Conservation (phyloP, 2,329 filamentous ascomycete genomes). For the Ophiostoma novo-ulmi region DNA sequence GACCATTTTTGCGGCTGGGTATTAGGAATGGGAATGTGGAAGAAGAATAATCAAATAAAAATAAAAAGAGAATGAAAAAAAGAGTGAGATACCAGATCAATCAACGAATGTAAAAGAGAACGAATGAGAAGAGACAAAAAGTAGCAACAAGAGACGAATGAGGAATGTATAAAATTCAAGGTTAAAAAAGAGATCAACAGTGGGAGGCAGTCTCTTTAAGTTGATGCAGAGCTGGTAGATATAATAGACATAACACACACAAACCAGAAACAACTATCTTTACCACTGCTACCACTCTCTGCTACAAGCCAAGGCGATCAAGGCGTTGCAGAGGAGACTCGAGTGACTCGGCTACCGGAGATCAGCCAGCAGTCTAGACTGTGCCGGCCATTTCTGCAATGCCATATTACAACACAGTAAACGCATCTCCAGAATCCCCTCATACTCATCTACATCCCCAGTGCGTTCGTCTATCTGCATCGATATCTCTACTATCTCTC, state of each 20-base stretch:
- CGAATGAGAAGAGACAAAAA: not conserved
- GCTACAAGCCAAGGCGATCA: constrained; percentile 7
- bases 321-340: constrained; percentile 3
- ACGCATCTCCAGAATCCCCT: not conserved
- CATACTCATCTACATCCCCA: not conserved
- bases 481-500: not conserved
- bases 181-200: not conserved
- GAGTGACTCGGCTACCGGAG: not conserved
- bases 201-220: not conserved
- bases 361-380: not conserved
- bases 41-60: not conserved
- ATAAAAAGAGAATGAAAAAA: not conserved
- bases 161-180: not conserved
- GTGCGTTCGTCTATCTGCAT: not conserved
- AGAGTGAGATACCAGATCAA: constrained; percentile 11
- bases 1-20: not conserved
- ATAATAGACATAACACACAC: not conserved
- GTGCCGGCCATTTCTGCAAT: not conserved
- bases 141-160: not conserved
- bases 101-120: not conserved
- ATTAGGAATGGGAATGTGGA: not conserved
- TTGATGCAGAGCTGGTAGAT: not conserved
- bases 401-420: not conserved
- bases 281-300: constrained; percentile 14
- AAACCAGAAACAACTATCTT: not conserved